These are phyloP conservation scores for Ambrosia artemisiifolia DNA, from an alignment of 129 eudicot genomes.

Conservation along the genomic window DNA sequence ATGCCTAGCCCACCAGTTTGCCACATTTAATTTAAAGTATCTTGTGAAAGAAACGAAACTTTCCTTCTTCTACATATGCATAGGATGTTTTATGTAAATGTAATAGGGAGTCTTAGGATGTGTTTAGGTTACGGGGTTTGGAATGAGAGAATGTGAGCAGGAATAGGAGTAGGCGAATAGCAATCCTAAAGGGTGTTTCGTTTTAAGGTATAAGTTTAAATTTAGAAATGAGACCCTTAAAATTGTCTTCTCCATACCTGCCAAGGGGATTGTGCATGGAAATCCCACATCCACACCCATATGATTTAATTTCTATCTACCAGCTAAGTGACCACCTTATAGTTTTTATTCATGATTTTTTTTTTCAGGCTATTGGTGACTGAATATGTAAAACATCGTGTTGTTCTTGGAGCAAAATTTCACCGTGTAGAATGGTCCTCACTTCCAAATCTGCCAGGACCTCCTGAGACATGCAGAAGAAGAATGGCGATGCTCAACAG, in stretches of 20 bases:
- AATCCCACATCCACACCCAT: background rate
- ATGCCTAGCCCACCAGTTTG: background rate
- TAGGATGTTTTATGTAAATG: constrained; percentile 4
- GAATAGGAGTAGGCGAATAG: background rate
- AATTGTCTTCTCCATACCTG: background rate
- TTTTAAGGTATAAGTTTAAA: background rate
- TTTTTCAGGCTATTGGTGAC: constrained; percentile 69
- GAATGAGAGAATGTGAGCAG: background rate
- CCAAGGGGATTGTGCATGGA: background rate
- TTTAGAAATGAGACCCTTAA: background rate
- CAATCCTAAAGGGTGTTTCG: background rate
- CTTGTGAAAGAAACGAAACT: background rate
- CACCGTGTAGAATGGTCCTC: constrained; percentile 69
- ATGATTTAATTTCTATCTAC: too few species aligned
- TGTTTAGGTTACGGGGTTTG: background rate
- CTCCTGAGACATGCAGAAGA: constrained; percentile 64
- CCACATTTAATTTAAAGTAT: constrained; percentile 4
- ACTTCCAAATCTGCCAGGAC: constrained; percentile 67
- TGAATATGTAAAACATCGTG: constrained; percentile 72
- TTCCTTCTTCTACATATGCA: background rate
- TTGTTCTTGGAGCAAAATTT: constrained; percentile 68
- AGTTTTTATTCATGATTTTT: constrained; percentile 6
- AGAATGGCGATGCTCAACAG: constrained; percentile 62
- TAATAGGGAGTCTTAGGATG: background rate
- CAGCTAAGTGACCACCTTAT: background rate